Conservation (phyloP, 306 rosid genomes). For the Fragaria nilgerrensis region DNA sequence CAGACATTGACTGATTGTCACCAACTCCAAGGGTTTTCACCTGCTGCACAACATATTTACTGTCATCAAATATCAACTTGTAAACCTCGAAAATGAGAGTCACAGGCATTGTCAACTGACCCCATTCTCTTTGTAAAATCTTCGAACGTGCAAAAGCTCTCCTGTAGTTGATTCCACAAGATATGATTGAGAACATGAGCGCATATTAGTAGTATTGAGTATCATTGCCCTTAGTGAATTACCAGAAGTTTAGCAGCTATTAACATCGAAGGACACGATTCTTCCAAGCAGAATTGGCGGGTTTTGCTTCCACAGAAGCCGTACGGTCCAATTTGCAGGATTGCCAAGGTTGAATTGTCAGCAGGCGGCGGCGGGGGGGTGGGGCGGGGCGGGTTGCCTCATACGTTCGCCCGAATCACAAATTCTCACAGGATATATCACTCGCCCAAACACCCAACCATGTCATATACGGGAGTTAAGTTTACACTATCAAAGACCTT, state of each 20-base stretch:
- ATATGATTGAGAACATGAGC: background rate
- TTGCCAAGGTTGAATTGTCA: too few species aligned
- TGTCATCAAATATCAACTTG: background rate
- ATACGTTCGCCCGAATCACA: too few species aligned
- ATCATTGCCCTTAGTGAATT: background rate
- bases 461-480: too few species aligned
- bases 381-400: too few species aligned
- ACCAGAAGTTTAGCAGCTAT: background rate
- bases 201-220: background rate
- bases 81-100: background rate
- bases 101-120: too few species aligned
- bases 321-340: too few species aligned
- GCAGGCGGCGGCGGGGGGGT: too few species aligned
- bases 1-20: background rate
- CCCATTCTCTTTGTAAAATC: background rate
- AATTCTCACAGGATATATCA: too few species aligned
- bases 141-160: background rate
- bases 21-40: background rate
- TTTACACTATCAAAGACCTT: too few species aligned
- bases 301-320: too few species aligned
- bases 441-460: too few species aligned
- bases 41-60: background rate
- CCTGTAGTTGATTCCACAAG: constrained; percentile 5
- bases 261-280: background rate
- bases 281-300: background rate